phyloP scores from a whole-genome alignment of 2,329 filamentous ascomycete species.

The Aspergillus awamori region DNA sequence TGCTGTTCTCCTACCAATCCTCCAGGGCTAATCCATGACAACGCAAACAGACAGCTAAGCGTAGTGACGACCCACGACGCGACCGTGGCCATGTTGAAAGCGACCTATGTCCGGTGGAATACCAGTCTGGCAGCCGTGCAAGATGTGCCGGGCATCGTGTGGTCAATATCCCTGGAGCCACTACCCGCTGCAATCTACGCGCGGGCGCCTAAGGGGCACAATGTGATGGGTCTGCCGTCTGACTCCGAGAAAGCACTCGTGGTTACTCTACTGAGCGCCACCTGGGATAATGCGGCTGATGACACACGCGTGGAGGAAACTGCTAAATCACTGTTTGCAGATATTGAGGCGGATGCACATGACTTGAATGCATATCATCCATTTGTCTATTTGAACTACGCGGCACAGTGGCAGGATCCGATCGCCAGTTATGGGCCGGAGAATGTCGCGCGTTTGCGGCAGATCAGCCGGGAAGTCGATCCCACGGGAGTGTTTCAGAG shows the following conservation, averaged over 20 bases:
- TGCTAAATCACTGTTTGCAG: constrained; percentile 25
- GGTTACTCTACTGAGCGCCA: constrained; percentile 33
- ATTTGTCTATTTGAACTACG: constrained; percentile 53
- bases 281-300: constrained; percentile 37
- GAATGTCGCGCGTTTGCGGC: constrained; percentile 36
- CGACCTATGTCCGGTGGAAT: constrained; percentile 6
- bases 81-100: constrained; percentile 25
- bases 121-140: background rate
- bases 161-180: constrained; percentile 12
- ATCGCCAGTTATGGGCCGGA: constrained; percentile 45
- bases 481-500: constrained; percentile 44
- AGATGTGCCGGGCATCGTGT: background rate
- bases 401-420: constrained; percentile 47
- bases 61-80: too few relatives aligned
- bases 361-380: constrained; percentile 26
- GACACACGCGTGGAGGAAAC: constrained; percentile 33
- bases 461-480: constrained; percentile 44
- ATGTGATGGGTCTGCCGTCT: constrained; percentile 11
- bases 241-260: background rate
- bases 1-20: too few relatives aligned
- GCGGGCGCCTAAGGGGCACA: constrained; percentile 23
- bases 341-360: constrained; percentile 16
- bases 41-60: too few relatives aligned
- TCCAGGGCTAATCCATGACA: fast-evolving
- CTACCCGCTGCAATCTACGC: constrained; percentile 12